Evolutionary conservation across 768 basidiomycete species (phyloP).

Genomic region (Boletus tomentosulus): DNA sequence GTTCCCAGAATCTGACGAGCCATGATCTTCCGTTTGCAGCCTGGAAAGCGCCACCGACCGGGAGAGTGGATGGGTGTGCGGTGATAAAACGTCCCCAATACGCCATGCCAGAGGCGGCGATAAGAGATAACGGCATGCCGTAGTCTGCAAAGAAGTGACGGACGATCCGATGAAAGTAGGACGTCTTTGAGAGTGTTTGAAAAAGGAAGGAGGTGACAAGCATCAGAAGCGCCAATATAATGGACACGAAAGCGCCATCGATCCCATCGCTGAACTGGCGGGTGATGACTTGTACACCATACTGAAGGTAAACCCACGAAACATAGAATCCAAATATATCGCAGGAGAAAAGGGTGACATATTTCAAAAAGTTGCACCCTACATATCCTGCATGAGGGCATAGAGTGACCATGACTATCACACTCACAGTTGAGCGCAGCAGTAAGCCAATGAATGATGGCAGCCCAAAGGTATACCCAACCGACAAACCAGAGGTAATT

Average conservation of each 20-base stretch:
- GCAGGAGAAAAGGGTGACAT: constrained; percentile 86
- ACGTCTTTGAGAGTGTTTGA: constrained; percentile 55
- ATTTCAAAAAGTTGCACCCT: constrained; percentile 83
- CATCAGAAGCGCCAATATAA: constrained; percentile 77
- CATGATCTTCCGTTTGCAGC: constrained; percentile 71
- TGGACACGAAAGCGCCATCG: constrained; percentile 55
- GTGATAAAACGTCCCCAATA: constrained; percentile 80
- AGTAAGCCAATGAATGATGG: constrained; percentile 80
- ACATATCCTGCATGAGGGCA: background rate
- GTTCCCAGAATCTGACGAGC: constrained; percentile 86
- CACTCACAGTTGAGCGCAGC: constrained; percentile 69
- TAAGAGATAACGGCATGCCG: constrained; percentile 84
- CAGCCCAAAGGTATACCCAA: constrained; percentile 92
- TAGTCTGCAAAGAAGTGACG: constrained; percentile 81
- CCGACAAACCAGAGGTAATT: constrained; percentile 83
- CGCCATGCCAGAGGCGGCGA: constrained; percentile 71
- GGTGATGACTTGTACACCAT: constrained; percentile 80
- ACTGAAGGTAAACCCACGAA: constrained; percentile 86
- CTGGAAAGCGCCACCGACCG: constrained; percentile 63
- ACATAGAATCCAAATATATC: constrained; percentile 94
- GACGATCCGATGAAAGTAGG: constrained; percentile 69
- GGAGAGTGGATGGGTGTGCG: constrained; percentile 61
- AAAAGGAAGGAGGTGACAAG: constrained; percentile 73
- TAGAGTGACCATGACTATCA: background rate
- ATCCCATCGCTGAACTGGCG: constrained; percentile 52